Percentiles rank a stretch among this genome's conserved stretches.
These are phyloP conservation scores for Trichoderma citrinoviride DNA, from an alignment of 2,329 filamentous ascomycete species.

Conservation along the genomic window DNA sequence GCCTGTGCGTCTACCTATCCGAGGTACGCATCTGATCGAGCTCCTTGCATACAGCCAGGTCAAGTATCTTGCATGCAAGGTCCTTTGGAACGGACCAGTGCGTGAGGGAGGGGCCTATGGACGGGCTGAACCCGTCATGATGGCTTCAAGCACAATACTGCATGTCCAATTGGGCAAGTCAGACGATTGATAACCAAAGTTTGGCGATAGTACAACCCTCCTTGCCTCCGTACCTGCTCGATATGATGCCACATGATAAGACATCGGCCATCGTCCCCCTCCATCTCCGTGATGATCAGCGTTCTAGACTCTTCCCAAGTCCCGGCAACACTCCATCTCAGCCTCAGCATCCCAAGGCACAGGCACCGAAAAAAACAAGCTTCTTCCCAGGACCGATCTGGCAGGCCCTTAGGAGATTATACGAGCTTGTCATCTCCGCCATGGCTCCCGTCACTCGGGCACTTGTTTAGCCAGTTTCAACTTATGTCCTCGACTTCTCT, in stretches of 20 bases:
- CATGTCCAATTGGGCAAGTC: too few species aligned
- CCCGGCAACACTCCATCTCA: not conserved
- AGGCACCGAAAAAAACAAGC: constrained; percentile 10
- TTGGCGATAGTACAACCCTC: too few species aligned
- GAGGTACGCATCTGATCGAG: not conserved
- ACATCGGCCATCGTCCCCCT: not conserved
- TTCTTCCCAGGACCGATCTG: constrained; percentile 19
- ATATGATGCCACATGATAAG: not conserved
- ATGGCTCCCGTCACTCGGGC: not conserved
- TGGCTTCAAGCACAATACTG: too few species aligned
- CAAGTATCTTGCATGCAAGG: not conserved
- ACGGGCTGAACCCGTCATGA: not conserved
- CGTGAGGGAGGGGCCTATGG: not conserved
- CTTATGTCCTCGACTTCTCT: not conserved
- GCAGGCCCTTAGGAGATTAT: constrained; percentile 14
- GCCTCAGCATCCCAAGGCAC: constrained; percentile 5
- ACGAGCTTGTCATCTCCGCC: constrained; percentile 15
- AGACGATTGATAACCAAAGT: too few species aligned
- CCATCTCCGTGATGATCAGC: not conserved
- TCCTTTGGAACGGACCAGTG: not conserved
- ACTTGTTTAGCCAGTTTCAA: not conserved
- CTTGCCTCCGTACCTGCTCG: not conserved
- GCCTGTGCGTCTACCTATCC: not conserved
- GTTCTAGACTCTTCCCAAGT: not conserved
- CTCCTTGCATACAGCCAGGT: not conserved